Evolutionary conservation across 2,329 filamentous ascomycete species (phyloP).

Genomic region (Fusarium hainanense): DNA sequence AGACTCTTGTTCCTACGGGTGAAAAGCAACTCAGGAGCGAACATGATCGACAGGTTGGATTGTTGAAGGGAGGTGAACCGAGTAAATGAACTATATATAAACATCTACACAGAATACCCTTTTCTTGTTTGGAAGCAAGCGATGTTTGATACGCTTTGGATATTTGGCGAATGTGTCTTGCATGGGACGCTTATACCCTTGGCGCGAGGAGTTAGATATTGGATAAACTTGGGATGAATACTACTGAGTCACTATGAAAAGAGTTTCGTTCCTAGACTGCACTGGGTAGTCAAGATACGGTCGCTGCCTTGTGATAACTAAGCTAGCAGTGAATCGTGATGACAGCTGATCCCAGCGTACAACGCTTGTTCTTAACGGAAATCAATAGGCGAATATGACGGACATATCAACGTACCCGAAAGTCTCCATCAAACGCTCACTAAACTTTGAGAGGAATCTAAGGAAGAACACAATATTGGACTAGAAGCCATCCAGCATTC

Average conservation of each 20-base stretch:
- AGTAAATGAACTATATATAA: constrained; percentile 30
- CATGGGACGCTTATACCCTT: constrained; percentile 32
- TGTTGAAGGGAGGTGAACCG: constrained; percentile 38
- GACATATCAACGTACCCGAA: background rate
- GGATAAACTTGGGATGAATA: background rate
- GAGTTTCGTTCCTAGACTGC: background rate
- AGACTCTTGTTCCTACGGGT: constrained; percentile 51
- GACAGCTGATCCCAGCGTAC: background rate
- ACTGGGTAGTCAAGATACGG: background rate
- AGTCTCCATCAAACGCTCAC: rapidly evolving
- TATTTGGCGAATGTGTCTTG: constrained; percentile 6
- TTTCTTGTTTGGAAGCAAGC: constrained; percentile 8
- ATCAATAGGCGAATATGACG: background rate
- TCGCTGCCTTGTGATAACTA: background rate
- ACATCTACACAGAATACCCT: background rate
- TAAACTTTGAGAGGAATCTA: background rate
- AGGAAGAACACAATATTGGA: background rate
- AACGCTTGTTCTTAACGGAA: background rate
- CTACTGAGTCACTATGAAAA: background rate
- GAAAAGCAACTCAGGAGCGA: constrained; percentile 53
- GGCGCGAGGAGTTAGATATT: constrained; percentile 28
- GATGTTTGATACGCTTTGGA: background rate
- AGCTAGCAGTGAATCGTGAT: background rate
- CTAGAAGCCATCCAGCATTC: background rate
- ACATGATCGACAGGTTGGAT: constrained; percentile 45